Conservation (phyloP, 1,139 yeast genomes). For the Zygosaccharomyces sapae region DNA sequence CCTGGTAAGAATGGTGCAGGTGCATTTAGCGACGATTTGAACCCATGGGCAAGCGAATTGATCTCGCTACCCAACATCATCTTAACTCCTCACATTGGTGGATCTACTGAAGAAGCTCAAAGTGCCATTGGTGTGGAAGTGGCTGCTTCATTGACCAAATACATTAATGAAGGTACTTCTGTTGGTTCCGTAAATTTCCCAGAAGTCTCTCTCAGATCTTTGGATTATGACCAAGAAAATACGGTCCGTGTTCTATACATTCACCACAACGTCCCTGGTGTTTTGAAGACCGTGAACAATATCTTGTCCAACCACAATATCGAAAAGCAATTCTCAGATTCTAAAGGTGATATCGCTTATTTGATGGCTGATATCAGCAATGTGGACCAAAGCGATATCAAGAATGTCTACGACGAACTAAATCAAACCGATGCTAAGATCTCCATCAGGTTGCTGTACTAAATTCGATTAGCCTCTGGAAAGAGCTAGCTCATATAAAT, state of each 20-base stretch:
- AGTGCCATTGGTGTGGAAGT: conserved; percentile 97
- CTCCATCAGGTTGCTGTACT: conserved; percentile 85
- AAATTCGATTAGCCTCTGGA: conserved; percentile 19
- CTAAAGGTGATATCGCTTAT: conserved; percentile 93
- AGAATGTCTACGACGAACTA: conserved; percentile 76
- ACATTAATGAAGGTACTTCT: conserved; percentile 95
- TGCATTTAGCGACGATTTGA: conserved; percentile 65
- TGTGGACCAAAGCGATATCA: conserved; percentile 77
- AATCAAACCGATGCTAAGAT: conserved; percentile 90
- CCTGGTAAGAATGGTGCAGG: conserved; percentile 96
- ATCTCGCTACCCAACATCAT: conserved; percentile 81
- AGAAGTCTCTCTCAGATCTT: conserved; percentile 87
- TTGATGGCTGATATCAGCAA: conserved; percentile 96
- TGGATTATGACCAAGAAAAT: conserved; percentile 82
- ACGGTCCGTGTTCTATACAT: conserved; percentile 91
- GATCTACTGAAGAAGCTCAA: conserved; percentile 99
- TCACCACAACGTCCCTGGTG: conserved; percentile 99
- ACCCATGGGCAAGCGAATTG: conserved; percentile 81
- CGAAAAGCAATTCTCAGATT: conserved; percentile 96
- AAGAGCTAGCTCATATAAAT: not conserved
- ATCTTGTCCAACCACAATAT: conserved; percentile 92
- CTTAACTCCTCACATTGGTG: conserved; percentile 97
- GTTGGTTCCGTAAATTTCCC: conserved; percentile 98
- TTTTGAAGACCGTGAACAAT: conserved; percentile 92
- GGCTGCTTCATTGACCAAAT: conserved; percentile 76